Base-by-base conservation (phyloP, 208 protist species). In the Wallacemonas sp. region DNA sequence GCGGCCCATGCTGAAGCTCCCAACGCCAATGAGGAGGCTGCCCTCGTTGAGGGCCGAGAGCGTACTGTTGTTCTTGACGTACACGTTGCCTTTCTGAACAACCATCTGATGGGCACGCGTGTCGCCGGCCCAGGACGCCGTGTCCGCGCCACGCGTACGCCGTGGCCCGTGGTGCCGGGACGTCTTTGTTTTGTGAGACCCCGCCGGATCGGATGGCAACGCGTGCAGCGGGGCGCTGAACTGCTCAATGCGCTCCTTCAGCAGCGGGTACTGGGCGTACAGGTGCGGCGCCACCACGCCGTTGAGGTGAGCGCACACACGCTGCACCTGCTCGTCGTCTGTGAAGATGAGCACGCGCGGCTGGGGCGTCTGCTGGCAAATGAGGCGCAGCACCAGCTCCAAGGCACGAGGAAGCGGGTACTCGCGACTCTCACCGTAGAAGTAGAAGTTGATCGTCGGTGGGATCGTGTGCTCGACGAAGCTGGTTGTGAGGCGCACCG, bases 401-500 rank as follows among this genome's bases (percentile, higher is more conserved):
- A 96, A 70, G 9, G 54, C 73, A 0, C 43, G 23, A 17, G 52
- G 63, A 33, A 94, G 61, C 29, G 91, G 65, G 55, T 86, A 84
- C 21, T 9, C 27, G 19, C 14, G 33, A 29, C 57, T 81, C 8
- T 52, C 80, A 12, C 78, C 63, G 52, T 89, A 92, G 41, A 95
- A 91, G 68, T 95, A 95, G 52, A 95, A 93, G 47, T 54, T 71
- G 54, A 95, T 93, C 2, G 80, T 87, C 8, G 75, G 66, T 6
- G 90, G 90, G 43, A 95, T 84, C 0, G 83, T 85, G 74, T 94
- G 87, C 80, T 96, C 87, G 16, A 91, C 85, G 62, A 96, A 92
- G 71, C 87, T 94, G 24, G 90, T 94, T 3, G 90, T 96, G 21
- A 96, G 78, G 43, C 90, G 87, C 65, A 93, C 86, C 27, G 88